Percentiles rank a stretch among this genome's conserved stretches.
Evolutionary conservation across 2,329 filamentous ascomycete genomes (phyloP).

Genomic region (Penicillium sp.): DNA sequence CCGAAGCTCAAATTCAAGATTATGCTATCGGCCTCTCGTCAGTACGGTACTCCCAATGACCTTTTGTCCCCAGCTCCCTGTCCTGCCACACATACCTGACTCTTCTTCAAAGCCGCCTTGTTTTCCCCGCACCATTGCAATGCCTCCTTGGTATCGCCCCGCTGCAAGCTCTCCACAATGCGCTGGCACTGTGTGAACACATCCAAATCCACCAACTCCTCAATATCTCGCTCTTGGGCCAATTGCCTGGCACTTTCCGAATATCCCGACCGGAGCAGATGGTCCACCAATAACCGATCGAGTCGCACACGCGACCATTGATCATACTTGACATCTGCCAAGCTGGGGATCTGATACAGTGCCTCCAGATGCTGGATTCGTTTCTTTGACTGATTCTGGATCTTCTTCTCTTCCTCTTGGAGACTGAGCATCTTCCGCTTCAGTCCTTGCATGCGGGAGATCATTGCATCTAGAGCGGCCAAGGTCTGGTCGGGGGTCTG

Average conservation of each 20-base stretch:
- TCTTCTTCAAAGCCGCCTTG: slow-evolving; percentile 84
- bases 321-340: slow-evolving; percentile 92
- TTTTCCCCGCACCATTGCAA: slow-evolving; percentile 90
- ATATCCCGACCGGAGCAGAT: slow-evolving; percentile 79
- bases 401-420: slow-evolving; percentile 69
- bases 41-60: not conserved
- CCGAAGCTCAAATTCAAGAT: slow-evolving; percentile 86
- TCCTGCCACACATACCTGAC: slow-evolving; percentile 53
- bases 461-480: slow-evolving; percentile 74
- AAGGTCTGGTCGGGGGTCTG: slow-evolving; percentile 65
- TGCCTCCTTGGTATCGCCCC: slow-evolving; percentile 68
- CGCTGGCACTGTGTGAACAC: slow-evolving; percentile 77
- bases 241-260: slow-evolving; percentile 68
- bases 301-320: slow-evolving; percentile 76
- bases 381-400: slow-evolving; percentile 70
- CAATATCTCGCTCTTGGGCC: slow-evolving; percentile 67
- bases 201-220: slow-evolving; percentile 78
- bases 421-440: slow-evolving; percentile 78
- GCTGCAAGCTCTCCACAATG: slow-evolving; percentile 66
- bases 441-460: slow-evolving; percentile 73
- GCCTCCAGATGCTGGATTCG: slow-evolving; percentile 75
- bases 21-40: slow-evolving; percentile 48
- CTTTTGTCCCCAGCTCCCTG: too few relatives aligned
- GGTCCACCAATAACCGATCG: slow-evolving; percentile 84
- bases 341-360: slow-evolving; percentile 69